Percentiles rank a stretch among this genome's conserved stretches.
These are phyloP conservation scores for Fusarium nisikadoi DNA, from an alignment of 2,329 filamentous ascomycete genomes.

Conservation along the genomic window DNA sequence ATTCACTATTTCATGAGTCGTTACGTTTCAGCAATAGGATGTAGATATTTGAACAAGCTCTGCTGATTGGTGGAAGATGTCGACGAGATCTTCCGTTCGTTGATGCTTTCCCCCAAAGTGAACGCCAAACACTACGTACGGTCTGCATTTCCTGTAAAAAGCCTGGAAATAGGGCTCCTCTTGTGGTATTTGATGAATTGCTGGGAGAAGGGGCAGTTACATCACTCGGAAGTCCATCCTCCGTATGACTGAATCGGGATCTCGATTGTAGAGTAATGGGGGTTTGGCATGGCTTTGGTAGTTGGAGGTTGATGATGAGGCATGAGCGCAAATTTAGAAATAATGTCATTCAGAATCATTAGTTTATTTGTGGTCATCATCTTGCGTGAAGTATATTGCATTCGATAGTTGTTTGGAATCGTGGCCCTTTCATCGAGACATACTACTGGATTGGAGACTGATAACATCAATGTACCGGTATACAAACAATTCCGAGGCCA, in stretches of 20 bases:
- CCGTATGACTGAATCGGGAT: background rate
- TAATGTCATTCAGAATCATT: fast-evolving
- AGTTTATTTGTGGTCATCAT: too few relatives aligned
- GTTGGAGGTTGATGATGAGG: background rate
- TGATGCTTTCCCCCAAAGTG: background rate
- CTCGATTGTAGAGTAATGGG: background rate
- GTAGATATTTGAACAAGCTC: fast-evolving
- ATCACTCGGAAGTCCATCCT: background rate
- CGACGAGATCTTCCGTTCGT: background rate
- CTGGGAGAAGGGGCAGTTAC: background rate
- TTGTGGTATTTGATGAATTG: background rate
- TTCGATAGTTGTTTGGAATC: background rate
- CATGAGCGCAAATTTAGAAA: fast-evolving
- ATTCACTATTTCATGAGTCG: too few relatives aligned
- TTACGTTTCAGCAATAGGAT: background rate
- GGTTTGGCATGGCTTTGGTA: background rate
- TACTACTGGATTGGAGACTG: too few relatives aligned
- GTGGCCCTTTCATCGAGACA: background rate
- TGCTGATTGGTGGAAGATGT: conserved; percentile 8
- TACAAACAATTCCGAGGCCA: fast-evolving
- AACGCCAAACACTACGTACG: background rate
- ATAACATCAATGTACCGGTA: fast-evolving
- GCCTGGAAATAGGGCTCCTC: background rate
- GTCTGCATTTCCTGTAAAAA: background rate
- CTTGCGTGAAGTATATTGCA: background rate